Percentiles rank a stretch among this genome's conserved stretches.
These are phyloP conservation scores for Nidula microcarpa DNA, from an alignment of 768 basidiomycete genomes.

Conservation along the genomic window DNA sequence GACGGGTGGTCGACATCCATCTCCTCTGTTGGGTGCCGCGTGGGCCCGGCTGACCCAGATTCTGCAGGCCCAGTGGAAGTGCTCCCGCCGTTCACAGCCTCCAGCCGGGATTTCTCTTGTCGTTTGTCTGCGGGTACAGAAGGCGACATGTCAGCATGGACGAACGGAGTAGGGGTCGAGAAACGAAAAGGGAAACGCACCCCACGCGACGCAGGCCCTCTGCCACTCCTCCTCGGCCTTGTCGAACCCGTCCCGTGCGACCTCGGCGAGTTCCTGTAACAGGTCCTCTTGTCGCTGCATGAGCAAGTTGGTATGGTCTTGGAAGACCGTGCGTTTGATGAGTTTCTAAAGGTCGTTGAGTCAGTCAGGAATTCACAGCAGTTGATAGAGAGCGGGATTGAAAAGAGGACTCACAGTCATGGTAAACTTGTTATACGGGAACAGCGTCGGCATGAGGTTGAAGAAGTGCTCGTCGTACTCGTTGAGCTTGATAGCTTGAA, in stretches of 20 bases:
- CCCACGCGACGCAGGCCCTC: constrained; percentile 65
- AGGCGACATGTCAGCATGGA: not conserved
- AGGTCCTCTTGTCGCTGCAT: constrained; percentile 66
- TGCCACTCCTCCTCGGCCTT: constrained; percentile 79
- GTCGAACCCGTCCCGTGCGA: constrained; percentile 63
- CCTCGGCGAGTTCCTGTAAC: constrained; percentile 54
- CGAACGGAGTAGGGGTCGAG: not conserved
- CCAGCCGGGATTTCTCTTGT: constrained; percentile 50
- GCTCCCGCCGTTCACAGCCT: constrained; percentile 26
- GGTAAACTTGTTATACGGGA: constrained; percentile 95
- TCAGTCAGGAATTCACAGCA: not conserved
- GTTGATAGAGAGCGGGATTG: not conserved
- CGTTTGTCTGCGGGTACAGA: constrained; percentile 36
- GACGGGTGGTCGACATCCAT: constrained; percentile 32
- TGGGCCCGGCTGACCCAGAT: constrained; percentile 33
- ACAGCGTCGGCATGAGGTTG: constrained; percentile 78
- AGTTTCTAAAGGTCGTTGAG: constrained; percentile 61
- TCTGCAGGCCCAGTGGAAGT: constrained; percentile 13
- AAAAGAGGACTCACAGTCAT: constrained; percentile 63
- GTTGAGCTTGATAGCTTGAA: constrained; percentile 77
- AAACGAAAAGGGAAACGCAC: constrained; percentile 29
- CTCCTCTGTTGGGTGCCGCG: constrained; percentile 44
- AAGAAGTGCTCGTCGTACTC: constrained; percentile 94
- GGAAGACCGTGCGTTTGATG: constrained; percentile 85
- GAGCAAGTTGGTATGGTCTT: constrained; percentile 66